phyloP scores from a whole-genome alignment of 2,329 filamentous ascomycete genomes.

The Nigrospora oryzae region DNA sequence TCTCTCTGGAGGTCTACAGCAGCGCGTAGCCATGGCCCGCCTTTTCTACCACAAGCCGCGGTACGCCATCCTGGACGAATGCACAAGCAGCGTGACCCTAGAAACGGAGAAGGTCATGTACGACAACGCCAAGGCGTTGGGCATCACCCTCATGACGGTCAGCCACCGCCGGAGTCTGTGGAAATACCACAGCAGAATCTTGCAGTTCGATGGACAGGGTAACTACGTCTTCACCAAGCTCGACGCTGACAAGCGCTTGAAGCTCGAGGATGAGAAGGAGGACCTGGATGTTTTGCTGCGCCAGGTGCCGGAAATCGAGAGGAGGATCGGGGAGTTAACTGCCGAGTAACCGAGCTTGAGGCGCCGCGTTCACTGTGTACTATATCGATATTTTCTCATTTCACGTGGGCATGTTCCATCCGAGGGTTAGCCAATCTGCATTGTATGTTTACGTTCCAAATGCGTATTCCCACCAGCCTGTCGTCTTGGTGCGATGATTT shows the following conservation, averaged over 20 bases:
- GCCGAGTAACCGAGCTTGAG: conserved; percentile 19
- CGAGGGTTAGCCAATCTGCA: neutral
- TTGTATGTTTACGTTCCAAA: neutral
- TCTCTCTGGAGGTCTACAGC: conserved; percentile 84
- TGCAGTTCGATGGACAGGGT: conserved; percentile 95
- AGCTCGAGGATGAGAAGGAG: conserved; percentile 92
- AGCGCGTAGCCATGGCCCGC: conserved; percentile 92
- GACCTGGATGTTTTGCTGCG: conserved; percentile 80
- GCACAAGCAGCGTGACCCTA: conserved; percentile 88
- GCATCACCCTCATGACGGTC: conserved; percentile 95
- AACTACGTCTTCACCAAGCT: conserved; percentile 82
- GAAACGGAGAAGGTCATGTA: conserved; percentile 97
- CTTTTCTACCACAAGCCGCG: conserved; percentile 89
- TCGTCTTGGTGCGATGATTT: no score
- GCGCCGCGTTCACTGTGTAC: neutral
- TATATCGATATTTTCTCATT: neutral
- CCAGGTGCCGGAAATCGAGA: conserved; percentile 81
- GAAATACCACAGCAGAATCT: conserved; percentile 90
- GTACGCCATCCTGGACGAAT: conserved; percentile 96
- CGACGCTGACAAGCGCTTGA: conserved; percentile 77
- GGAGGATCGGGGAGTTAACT: conserved; percentile 72
- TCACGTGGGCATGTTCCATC: neutral
- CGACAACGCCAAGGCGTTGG: conserved; percentile 83
- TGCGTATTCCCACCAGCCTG: no score
- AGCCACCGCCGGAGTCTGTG: conserved; percentile 85